Evolutionary conservation across 306 rosid genomes (phyloP), one percentile per base, ranked within the genome.

Genomic region (Vachellia pachyceras): DNA sequence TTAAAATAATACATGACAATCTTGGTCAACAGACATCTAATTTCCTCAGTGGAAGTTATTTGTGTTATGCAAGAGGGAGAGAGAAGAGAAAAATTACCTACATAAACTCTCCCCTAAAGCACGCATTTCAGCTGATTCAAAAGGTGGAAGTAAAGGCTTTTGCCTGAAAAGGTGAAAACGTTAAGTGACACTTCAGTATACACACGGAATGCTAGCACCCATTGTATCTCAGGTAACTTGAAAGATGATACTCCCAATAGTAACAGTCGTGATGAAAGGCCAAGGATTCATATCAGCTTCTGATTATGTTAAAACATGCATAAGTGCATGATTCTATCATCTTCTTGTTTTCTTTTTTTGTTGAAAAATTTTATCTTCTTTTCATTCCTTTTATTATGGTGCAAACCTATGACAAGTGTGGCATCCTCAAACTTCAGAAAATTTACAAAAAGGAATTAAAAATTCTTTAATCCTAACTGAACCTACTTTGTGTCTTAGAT

Each of bases 101-200:
- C 94, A 60, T 85, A 95, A 84, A 92, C 97, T 91, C 87, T 95
- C 99, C 17, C 90, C 99, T 78, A 95, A 83, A 50, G 92, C 65
- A 65, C 97, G 97, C 88, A 90, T 91, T 44, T 95, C 99, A 79
- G 93, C 91, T 74, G 93, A 90, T 77, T 95, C 97, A 80, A 95
- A 90, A 66, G 92, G 84, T 57, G 99, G 99, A 65, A 95, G 94
- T 76, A 95, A 80, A 67, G 94, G 77, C 61, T 88, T 91, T 80
- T 85, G 90, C 87, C 97, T 92, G 94, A 63, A 81, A 76, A 85
- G 63, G 77, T 47, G 94, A 63, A 81, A 76, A 85, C 67, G 77
- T 47, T 72, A 82, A 63, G 42, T 10, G 50, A n/a, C n/a, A n/a
- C n/a, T n/a, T n/a, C n/a, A 76, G 55, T 57, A 22, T 40, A 39